Percentiles rank a stretch among this genome's conserved stretches.
phyloP scores from a whole-genome alignment of 257 asterid species.

The Fraxinus pennsylvanica region DNA sequence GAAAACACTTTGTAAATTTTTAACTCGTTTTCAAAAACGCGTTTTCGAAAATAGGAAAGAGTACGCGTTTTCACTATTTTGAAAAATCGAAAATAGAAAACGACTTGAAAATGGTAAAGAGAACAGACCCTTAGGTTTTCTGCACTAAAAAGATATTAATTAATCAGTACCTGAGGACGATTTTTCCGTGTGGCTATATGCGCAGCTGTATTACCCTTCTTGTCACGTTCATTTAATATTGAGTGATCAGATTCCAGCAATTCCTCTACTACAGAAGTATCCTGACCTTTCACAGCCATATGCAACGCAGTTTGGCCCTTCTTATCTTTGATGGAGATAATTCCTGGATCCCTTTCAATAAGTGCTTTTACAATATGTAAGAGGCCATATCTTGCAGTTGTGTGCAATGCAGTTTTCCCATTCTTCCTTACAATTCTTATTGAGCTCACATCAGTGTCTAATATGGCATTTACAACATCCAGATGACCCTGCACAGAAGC shows the following conservation, averaged over 20 bases:
- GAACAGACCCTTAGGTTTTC: neutral
- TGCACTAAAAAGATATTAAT: neutral
- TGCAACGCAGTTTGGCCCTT: constrained; percentile 98
- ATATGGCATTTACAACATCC: constrained; percentile 75
- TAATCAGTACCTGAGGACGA: constrained; percentile 69
- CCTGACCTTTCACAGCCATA: constrained; percentile 98
- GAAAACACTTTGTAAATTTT: too few species aligned
- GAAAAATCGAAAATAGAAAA: too few species aligned
- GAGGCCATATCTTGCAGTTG: constrained; percentile 86
- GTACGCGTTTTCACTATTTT: too few species aligned
- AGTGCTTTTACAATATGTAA: constrained; percentile 68
- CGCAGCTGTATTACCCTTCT: constrained; percentile 88
- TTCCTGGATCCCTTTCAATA: constrained; percentile 69
- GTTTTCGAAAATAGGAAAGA: too few species aligned
- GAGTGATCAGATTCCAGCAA: constrained; percentile 73
- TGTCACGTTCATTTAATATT: constrained; percentile 80
- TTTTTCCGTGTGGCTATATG: constrained; percentile 90
- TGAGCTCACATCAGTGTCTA: constrained; percentile 73
- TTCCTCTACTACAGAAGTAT: constrained; percentile 69
- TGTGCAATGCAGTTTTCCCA: constrained; percentile 89
- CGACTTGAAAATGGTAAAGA: too few species aligned
- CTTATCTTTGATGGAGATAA: constrained; percentile 77
- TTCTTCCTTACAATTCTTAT: constrained; percentile 78
- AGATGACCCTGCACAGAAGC: constrained; percentile 81
- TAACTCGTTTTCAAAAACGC: too few species aligned